Evolutionary conservation across 1,284 basidiomycete genomes (phyloP), one percentile per base, ranked within the genome.

Genomic region (Coniferiporia weirii): DNA sequence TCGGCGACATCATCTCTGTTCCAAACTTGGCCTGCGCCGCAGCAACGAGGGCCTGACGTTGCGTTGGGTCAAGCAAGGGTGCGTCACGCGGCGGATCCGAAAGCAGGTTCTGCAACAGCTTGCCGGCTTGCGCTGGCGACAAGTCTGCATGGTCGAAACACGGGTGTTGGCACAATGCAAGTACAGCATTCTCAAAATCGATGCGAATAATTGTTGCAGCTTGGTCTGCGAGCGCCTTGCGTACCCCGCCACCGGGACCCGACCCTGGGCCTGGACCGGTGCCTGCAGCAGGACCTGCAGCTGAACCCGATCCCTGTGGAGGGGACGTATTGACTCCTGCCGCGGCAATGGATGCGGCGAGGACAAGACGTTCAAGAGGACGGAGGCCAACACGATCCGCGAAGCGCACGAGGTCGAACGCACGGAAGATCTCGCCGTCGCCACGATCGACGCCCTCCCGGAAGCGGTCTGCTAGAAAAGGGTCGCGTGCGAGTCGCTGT

Each of bases 401-500:
- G 68, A 93, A 92, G 73, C 88, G 82, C 63, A 81, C 73, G 57
- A 93, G 77, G 78, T 93, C 89, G 67, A 91, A 91, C 66, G 87
- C 79, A 63, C 87, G 82, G 71, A 91, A 91, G 54, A 83, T 73
- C 66, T 92, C 89, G 52, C 86, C 85, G 68, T 91, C 89, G 54
- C 87, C 90, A 67, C 86, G 88, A 79, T 92, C 88, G 60, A 94
- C 81, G 54, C 87, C 90, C 72, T 93, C 90, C 63, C 89, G 81
- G 72, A 93, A 93, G 63, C 91, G 83, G 74, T 91, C 89, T 60
- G 91, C 88, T 48, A 93, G 81, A 70, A 85, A 85, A 62, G 92
- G 92, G 77, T 94, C 92, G 64, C 89, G 87, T 66, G 89, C 85
- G 53, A 94, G 83, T 57, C 91, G 84, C 68, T 92, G 89, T 2